These are phyloP conservation scores for Aspergillus biplanus DNA, from an alignment of 495 filamentous ascomycete species.

Conservation along the genomic window DNA sequence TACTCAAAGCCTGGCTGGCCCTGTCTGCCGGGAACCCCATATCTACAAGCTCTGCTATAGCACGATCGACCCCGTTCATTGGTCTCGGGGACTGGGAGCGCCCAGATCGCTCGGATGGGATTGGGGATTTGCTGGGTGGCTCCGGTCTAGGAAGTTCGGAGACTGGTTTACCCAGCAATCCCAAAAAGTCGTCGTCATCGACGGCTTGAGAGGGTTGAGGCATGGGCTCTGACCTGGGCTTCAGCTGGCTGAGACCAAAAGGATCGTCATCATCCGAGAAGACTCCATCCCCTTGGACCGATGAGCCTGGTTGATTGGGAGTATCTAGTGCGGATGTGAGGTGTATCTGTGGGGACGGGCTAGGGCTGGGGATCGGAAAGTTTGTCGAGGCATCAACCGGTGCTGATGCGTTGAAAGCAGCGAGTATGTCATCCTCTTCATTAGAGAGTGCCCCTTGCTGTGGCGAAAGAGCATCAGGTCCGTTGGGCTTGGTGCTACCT, in stretches of 20 bases:
- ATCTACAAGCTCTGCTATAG: constrained; percentile 88
- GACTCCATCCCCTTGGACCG: constrained; percentile 23
- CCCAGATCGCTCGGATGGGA: constrained; percentile 50
- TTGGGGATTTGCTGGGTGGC: constrained; percentile 39
- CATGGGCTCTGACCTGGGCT: constrained; percentile 42
- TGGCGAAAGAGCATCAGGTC: constrained; percentile 53
- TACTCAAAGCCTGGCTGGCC: constrained; percentile 72
- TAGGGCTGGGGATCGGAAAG: constrained; percentile 54
- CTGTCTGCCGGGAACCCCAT: constrained; percentile 91
- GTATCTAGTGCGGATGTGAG: constrained; percentile 23
- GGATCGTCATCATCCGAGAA: constrained; percentile 74
- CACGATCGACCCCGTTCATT: constrained; percentile 71
- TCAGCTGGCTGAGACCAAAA: constrained; percentile 79
- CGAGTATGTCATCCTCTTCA: constrained; percentile 63
- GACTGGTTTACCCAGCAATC: constrained; percentile 82
- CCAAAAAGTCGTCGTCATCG: constrained; percentile 84
- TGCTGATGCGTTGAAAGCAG: constrained; percentile 63
- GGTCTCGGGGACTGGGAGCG: constrained; percentile 41
- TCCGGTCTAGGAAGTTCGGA: constrained; percentile 66
- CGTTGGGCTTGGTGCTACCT: constrained; percentile 41
- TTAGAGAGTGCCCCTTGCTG: constrained; percentile 37
- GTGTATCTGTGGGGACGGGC: constrained; percentile 34
- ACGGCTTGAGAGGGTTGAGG: constrained; percentile 33
- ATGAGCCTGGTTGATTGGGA: constrained; percentile 28
- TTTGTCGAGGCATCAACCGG: constrained; percentile 65